Evolutionary conservation across 139 green algal species (phyloP).

Genomic region (Haematococcus sp.): DNA sequence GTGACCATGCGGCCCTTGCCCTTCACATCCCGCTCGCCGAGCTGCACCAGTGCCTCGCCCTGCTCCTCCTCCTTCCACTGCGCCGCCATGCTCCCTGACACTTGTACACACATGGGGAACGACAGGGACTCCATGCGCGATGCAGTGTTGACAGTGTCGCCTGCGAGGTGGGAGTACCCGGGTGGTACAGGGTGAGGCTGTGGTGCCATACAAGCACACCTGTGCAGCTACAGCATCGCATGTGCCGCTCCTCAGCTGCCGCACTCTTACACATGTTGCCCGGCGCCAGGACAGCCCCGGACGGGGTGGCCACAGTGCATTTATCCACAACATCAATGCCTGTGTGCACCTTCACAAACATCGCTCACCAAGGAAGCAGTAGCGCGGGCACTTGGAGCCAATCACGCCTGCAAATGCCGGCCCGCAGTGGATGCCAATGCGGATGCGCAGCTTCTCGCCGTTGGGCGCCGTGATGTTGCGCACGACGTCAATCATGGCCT

Average conservation of each 20-base stretch:
- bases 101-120: not conserved
- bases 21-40: conserved; percentile 11
- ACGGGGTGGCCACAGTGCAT: too few species aligned
- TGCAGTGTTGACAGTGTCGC: too few species aligned
- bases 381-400: conserved; percentile 52
- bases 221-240: too few species aligned
- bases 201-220: too few species aligned
- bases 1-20: conserved; percentile 20
- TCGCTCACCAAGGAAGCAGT: conserved; percentile 39
- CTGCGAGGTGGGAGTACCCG: too few species aligned
- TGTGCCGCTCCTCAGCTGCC: too few species aligned
- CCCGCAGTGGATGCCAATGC: conserved; percentile 50
- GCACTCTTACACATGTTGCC: too few species aligned
- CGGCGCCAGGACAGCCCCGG: too few species aligned
- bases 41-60: not conserved
- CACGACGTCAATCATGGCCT: conserved; percentile 47
- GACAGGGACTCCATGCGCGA: conserved; percentile 12
- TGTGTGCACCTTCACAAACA: too few species aligned
- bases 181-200: too few species aligned
- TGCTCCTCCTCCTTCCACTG: not conserved
- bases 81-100: not conserved
- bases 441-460: conserved; percentile 34
- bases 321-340: too few species aligned
- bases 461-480: conserved; percentile 38
- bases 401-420: conserved; percentile 52